Evolutionary conservation across 768 basidiomycete species (phyloP), one percentile per base, ranked within the genome.

Genomic region (Neoboletus magnificus): DNA sequence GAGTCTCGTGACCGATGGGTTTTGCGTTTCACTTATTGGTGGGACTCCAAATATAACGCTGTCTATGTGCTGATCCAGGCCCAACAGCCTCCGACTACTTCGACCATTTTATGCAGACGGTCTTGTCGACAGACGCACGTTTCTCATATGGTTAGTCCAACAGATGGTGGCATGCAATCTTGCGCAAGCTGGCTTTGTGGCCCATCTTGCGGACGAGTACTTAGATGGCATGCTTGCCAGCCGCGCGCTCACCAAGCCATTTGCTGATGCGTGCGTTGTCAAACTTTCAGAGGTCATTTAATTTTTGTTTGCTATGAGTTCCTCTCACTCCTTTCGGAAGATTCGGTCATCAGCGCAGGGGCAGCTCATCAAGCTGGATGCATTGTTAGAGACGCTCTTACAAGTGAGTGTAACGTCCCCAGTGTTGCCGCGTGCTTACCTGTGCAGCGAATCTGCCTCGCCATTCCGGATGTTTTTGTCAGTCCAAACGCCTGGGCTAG

Each of bases 1-100:
- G 87, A 91, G 23, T 76, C 82, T 15, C 80, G 90, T 30, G 84
- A 87, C 52, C 78, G 79, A 55, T 93, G 91, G 91, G 79, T 88
- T 57, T 84, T 83, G 5, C 84, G 87, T 30, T 93, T 92, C 60
- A 77, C 79, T 11, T 93, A 92, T 68, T 84, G 87, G 91, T 91
- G 59, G 39, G 75, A 54, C 51, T 44, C 33, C 36, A 37, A 33
- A 15, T 2, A 6, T 32, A 8, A 4, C 27, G 12, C 12, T 43
- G 3, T 30, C 23, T n/a, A 9, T 30, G 15, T 22, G 18, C 48
- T 58, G 13, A 69, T 54, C 20, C 30, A 13, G 1, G 29, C 18
- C 58, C 35, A 30, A 9, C 50, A 93, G 91, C 58, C 77, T 92
- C 5, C 80, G 80, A 60, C 74, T 93, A 5, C 71, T 93, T 39